Evolutionary conservation across 2,329 filamentous ascomycete species (phyloP).

Genomic region (Xylaria sp.): DNA sequence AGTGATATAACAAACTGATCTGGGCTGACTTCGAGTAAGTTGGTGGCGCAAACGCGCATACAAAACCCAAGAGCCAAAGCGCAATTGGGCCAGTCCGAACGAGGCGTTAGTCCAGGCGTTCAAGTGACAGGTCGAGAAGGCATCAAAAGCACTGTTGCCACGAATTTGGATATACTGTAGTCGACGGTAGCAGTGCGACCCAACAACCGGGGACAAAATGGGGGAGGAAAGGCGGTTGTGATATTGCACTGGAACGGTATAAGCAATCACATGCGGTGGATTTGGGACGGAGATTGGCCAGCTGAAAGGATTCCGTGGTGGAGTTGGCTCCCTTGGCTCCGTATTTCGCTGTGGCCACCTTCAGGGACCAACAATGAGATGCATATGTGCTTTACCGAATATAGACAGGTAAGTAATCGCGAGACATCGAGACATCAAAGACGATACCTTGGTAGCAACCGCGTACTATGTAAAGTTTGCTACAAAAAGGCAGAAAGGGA

Average conservation of each 20-base stretch:
- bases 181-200: slow-evolving; percentile 5
- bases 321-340: slow-evolving; percentile 7
- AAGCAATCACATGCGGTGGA: slow-evolving; percentile 41
- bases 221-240: slow-evolving; percentile 3
- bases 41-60: background rate
- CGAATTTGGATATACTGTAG: slow-evolving; percentile 14
- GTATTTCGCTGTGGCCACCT: slow-evolving; percentile 5
- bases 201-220: slow-evolving; percentile 17
- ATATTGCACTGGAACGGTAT: background rate
- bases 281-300: slow-evolving; percentile 40
- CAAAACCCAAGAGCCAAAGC: background rate
- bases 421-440: background rate
- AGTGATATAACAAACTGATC: slow-evolving; percentile 12
- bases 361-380: background rate
- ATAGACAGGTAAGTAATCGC: background rate
- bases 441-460: background rate
- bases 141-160: slow-evolving; percentile 1
- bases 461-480: background rate
- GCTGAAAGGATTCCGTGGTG: slow-evolving; percentile 28
- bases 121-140: slow-evolving; percentile 1
- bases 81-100: slow-evolving; percentile 34
- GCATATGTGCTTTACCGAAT: background rate
- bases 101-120: slow-evolving; percentile 19
- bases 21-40: background rate
- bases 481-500: background rate